Evolutionary conservation across 1,284 basidiomycete genomes (phyloP).

Genomic region (Irpex sp.): DNA sequence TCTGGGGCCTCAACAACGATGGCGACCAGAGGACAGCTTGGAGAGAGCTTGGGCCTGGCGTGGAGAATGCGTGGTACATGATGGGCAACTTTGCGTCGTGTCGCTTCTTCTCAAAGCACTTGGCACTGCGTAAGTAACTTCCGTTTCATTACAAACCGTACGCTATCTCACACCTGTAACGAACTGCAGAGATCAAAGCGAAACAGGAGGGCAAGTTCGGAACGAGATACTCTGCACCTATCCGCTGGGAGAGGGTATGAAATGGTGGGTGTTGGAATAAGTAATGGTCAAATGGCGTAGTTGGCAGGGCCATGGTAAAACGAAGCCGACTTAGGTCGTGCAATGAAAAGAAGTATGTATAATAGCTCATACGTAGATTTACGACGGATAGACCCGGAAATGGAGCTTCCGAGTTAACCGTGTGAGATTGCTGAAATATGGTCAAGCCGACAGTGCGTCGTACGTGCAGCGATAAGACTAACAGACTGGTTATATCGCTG

Average conservation of each 20-base stretch:
- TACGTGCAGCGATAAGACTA: too few relatives aligned
- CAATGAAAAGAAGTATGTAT: too few relatives aligned
- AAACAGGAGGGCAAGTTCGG: slow-evolving; percentile 51
- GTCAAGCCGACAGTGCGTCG: too few relatives aligned
- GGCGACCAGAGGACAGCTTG: slow-evolving; percentile 53
- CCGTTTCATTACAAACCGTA: neutral
- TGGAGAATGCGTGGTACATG: slow-evolving; percentile 54
- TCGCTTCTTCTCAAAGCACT: slow-evolving; percentile 53
- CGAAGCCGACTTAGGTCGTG: too few relatives aligned
- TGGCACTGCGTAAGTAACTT: slow-evolving; percentile 52
- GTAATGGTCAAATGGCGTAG: neutral
- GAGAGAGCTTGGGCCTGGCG: slow-evolving; percentile 39
- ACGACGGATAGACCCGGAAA: too few relatives aligned
- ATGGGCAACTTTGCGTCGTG: slow-evolving; percentile 54
- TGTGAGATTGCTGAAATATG: too few relatives aligned
- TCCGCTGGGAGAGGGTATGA: neutral
- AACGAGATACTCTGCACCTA: slow-evolving; percentile 32
- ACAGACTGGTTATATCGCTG: too few relatives aligned
- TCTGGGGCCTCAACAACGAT: slow-evolving; percentile 59
- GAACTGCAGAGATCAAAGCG: slow-evolving; percentile 50
- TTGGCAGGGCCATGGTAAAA: neutral
- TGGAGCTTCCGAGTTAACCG: too few relatives aligned
- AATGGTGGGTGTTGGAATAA: neutral
- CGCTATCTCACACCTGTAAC: neutral
- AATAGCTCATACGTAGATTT: too few relatives aligned